These are phyloP conservation scores for Dryadomyces quercivorus DNA, from an alignment of 2,329 filamentous ascomycete species.

Conservation along the genomic window DNA sequence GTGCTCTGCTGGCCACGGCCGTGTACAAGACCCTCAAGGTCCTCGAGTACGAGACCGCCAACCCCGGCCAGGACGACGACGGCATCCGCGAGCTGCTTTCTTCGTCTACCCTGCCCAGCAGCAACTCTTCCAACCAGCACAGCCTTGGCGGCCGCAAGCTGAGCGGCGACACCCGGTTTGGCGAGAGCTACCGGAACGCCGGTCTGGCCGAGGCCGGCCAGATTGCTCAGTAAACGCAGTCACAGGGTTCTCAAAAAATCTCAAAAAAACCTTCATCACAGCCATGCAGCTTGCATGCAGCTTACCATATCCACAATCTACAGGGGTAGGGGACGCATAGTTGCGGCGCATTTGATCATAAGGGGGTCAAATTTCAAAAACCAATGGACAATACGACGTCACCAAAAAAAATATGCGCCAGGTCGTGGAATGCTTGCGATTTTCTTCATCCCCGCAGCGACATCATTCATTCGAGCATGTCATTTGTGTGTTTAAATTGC, in stretches of 20 bases:
- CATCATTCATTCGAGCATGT: background rate
- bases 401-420: too few relatives aligned
- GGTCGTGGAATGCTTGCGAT: constrained; percentile 5
- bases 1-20: constrained; percentile 32
- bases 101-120: background rate
- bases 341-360: too few relatives aligned
- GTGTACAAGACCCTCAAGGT: constrained; percentile 38
- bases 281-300: background rate
- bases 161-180: constrained; percentile 10
- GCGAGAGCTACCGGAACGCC: constrained; percentile 5
- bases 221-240: constrained; percentile 7
- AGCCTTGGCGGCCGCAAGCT: constrained; percentile 2
- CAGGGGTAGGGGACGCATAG: too few relatives aligned
- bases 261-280: too few relatives aligned
- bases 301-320: background rate
- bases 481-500: background rate
- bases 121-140: background rate
- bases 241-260: too few relatives aligned
- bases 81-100: constrained; percentile 1
- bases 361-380: too few relatives aligned
- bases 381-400: too few relatives aligned
- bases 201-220: constrained; percentile 3
- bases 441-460: constrained; percentile 10
- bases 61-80: constrained; percentile 32
- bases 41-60: constrained; percentile 38